Evolutionary conservation across 1,284 basidiomycete genomes (phyloP).

Genomic region (Puccinia sorghi): DNA sequence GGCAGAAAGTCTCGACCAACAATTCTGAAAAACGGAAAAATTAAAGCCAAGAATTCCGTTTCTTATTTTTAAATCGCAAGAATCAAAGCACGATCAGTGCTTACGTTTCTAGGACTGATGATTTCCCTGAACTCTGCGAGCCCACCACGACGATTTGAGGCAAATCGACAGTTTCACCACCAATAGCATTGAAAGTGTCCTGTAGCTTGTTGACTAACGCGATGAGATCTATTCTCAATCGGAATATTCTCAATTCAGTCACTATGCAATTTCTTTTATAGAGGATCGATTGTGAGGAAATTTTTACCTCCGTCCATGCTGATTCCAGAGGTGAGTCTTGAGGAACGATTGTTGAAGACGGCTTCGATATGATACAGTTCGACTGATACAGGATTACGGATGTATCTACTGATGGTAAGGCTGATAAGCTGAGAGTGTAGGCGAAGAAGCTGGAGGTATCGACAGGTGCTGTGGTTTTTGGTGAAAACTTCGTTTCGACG

Average conservation of each 20-base stretch:
- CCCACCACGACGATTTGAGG: constrained; percentile 61
- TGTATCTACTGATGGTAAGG: constrained; percentile 4
- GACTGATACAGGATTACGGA: background rate
- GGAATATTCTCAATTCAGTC: background rate
- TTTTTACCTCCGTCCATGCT: constrained; percentile 20
- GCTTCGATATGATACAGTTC: background rate
- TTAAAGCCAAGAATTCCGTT: background rate
- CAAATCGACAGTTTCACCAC: constrained; percentile 64
- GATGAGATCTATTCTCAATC: constrained; percentile 69
- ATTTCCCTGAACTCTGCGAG: constrained; percentile 64
- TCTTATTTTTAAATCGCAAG: constrained; percentile 79
- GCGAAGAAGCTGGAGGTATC: background rate
- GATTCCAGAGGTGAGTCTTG: background rate
- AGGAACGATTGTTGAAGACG: background rate
- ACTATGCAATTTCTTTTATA: background rate
- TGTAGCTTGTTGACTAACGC: constrained; percentile 94
- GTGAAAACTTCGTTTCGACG: background rate
- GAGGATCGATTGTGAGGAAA: background rate
- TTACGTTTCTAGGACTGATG: constrained; percentile 72
- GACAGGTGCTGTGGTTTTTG: background rate
- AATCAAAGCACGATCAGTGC: constrained; percentile 56
- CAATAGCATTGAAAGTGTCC: constrained; percentile 59
- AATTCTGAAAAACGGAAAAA: constrained; percentile 4
- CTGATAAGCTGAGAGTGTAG: background rate
- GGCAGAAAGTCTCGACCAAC: constrained; percentile 78